These are phyloP conservation scores for Baeospora myosura DNA, from an alignment of 1,284 basidiomycete genomes.

Conservation along the genomic window DNA sequence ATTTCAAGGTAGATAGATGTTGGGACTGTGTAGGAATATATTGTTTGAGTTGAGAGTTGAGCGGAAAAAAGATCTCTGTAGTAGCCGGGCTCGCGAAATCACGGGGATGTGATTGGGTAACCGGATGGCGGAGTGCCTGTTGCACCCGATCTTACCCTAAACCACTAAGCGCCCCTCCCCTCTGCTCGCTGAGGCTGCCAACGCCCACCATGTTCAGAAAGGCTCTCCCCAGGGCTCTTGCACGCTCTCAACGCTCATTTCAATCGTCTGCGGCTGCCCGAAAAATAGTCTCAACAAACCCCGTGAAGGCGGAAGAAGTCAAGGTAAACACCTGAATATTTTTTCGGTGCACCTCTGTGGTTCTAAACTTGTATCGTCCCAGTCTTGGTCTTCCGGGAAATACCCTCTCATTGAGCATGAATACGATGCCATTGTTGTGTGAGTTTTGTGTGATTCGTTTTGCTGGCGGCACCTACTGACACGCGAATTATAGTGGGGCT, in stretches of 20 bases:
- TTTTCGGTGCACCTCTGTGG: constrained; percentile 10
- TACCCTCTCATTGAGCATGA: constrained; percentile 98
- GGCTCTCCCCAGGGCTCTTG: constrained; percentile 36
- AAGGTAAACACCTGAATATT: constrained; percentile 47
- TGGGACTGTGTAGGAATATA: constrained; percentile 8
- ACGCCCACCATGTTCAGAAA: constrained; percentile 34
- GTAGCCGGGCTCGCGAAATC: constrained; percentile 27
- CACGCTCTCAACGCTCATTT: constrained; percentile 49
- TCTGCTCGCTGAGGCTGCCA: constrained; percentile 13
- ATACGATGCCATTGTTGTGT: constrained; percentile 96
- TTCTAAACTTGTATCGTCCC: too few species aligned
- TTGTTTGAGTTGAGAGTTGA: too few species aligned
- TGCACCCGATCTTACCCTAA: neutral
- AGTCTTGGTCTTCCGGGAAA: constrained; percentile 76
- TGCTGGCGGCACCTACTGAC: constrained; percentile 12
- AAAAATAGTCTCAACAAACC: constrained; percentile 68
- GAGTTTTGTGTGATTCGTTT: constrained; percentile 28
- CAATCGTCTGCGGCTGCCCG: constrained; percentile 50
- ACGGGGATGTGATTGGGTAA: constrained; percentile 33
- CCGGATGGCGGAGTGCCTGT: neutral
- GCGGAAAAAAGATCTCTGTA: too few species aligned
- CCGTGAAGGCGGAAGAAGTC: constrained; percentile 79
- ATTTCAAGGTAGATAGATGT: constrained; percentile 3
- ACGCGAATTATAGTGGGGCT: constrained; percentile 69
- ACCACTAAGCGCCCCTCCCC: neutral